Conservation (phyloP, 352 stramenopile species). For the Pythium myriotylum region DNA sequence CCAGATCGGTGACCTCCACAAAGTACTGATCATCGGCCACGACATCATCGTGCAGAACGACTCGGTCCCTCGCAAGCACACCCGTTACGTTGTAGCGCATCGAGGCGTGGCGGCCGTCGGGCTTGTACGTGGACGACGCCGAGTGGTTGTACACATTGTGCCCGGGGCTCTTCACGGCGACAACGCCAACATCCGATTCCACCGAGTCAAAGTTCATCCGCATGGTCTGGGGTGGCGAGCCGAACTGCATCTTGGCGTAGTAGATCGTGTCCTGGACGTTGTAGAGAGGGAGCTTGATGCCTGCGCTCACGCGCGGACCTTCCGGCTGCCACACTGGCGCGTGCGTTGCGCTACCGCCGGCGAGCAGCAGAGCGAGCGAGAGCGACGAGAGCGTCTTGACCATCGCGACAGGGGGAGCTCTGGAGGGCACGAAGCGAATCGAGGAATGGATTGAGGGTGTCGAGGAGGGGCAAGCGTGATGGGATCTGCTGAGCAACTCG, state of each 20-base stretch:
- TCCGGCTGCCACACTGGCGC: constrained; percentile 7
- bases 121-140: constrained; percentile 8
- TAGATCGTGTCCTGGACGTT: constrained; percentile 3
- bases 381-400: too few relatives aligned
- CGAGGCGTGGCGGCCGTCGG: not conserved
- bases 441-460: too few relatives aligned
- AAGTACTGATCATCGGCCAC: not conserved
- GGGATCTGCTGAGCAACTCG: too few relatives aligned
- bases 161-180: not conserved
- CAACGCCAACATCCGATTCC: not conserved
- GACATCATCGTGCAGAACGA: not conserved
- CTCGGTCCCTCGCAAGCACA: constrained; percentile 1
- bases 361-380: not conserved
- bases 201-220: constrained; percentile 7
- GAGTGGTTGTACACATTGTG: constrained; percentile 16
- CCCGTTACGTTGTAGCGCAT: constrained; percentile 1
- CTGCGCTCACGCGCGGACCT: not conserved
- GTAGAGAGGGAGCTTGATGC: constrained; percentile 8
- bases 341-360: not conserved
- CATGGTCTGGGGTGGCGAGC: constrained; percentile 9
- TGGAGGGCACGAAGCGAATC: too few relatives aligned
- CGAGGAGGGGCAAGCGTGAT: too few relatives aligned
- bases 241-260: constrained; percentile 14
- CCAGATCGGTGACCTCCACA: constrained; percentile 13
- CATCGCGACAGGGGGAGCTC: too few relatives aligned